Conservation (phyloP, 2,329 filamentous ascomycete species). For the Colletotrichum melonis region DNA sequence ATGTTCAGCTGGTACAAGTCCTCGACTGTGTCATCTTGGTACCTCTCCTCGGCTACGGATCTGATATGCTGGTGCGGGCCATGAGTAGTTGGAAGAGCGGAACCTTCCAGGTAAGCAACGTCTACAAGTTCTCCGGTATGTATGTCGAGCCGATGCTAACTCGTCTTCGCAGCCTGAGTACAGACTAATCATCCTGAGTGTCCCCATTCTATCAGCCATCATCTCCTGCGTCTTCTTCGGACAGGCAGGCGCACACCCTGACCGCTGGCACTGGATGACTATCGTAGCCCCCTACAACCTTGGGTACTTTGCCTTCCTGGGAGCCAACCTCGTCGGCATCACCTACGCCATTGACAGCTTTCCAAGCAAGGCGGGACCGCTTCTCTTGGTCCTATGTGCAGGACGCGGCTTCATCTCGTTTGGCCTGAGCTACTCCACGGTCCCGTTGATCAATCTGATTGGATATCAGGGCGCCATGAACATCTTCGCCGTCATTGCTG, state of each 20-base stretch:
- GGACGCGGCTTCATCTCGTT: slow-evolving; percentile 42
- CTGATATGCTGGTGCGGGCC: slow-evolving; percentile 32
- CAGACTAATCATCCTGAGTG: slow-evolving; percentile 47
- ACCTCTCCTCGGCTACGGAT: slow-evolving; percentile 38
- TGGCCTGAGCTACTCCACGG: slow-evolving; percentile 40
- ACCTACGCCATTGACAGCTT: slow-evolving; percentile 43
- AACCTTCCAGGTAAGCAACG: not conserved
- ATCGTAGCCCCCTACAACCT: slow-evolving; percentile 36
- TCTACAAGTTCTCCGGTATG: too few species aligned
- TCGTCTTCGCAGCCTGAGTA: slow-evolving; percentile 46
- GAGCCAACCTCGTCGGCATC: slow-evolving; percentile 42
- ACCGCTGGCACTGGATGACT: slow-evolving; percentile 38
- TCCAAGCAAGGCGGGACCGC: slow-evolving; percentile 42
- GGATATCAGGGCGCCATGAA: slow-evolving; percentile 40
- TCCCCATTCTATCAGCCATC: slow-evolving; percentile 51
- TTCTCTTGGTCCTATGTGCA: slow-evolving; percentile 40
- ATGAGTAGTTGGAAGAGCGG: slow-evolving; percentile 4
- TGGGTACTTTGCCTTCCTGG: slow-evolving; percentile 41
- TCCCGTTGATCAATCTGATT: slow-evolving; percentile 35
- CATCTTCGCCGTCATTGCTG: slow-evolving; percentile 38
- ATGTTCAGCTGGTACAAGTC: slow-evolving; percentile 38
- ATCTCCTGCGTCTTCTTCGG: slow-evolving; percentile 52
- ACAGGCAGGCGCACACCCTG: slow-evolving; percentile 46
- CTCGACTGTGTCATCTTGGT: slow-evolving; percentile 37
- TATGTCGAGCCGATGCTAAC: not conserved